A percentile compares a stretch with the other conserved stretches of the same genome.
Conservation (phyloP, 805 yeast genomes). For the Lipomyces sp. region DNA sequence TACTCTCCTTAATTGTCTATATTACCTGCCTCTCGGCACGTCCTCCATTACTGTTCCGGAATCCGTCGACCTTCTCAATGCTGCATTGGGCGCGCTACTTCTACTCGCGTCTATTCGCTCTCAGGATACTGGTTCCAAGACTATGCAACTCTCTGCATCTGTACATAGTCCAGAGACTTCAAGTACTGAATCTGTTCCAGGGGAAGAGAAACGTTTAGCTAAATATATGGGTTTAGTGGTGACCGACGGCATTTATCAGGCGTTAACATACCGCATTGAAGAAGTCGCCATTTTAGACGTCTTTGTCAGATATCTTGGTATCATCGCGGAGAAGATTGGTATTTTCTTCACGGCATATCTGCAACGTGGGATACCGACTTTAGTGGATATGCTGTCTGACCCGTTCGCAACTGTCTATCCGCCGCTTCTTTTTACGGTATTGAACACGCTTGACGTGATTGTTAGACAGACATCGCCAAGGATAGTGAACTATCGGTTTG, state of each 20-base stretch:
- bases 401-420: conserved; percentile 21
- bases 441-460: conserved; percentile 8
- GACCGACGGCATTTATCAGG: conserved; percentile 14
- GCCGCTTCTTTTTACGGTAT: conserved; percentile 14
- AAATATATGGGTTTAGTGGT: conserved; percentile 6
- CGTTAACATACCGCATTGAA: conserved; percentile 15
- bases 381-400: conserved; percentile 17
- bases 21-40: conserved; percentile 24
- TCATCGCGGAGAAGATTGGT: conserved; percentile 9
- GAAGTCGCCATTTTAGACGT: conserved; percentile 17
- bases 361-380: conserved; percentile 7
- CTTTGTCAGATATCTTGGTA: conserved; percentile 7
- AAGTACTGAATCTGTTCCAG: background rate
- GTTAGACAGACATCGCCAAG: conserved; percentile 5
- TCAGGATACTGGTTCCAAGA: conserved; percentile 13
- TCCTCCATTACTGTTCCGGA: conserved; percentile 14
- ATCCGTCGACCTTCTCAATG: conserved; percentile 7
- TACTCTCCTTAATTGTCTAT: conserved; percentile 14
- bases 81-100: conserved; percentile 8
- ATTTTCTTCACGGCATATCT: conserved; percentile 12
- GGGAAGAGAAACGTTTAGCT: conserved; percentile 1
- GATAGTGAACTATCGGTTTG: conserved; percentile 9
- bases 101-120: conserved; percentile 12
- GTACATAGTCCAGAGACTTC: background rate
- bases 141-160: background rate